Evolutionary conservation across 1,284 basidiomycete genomes (phyloP).

Genomic region (Rhizopogon parksii): DNA sequence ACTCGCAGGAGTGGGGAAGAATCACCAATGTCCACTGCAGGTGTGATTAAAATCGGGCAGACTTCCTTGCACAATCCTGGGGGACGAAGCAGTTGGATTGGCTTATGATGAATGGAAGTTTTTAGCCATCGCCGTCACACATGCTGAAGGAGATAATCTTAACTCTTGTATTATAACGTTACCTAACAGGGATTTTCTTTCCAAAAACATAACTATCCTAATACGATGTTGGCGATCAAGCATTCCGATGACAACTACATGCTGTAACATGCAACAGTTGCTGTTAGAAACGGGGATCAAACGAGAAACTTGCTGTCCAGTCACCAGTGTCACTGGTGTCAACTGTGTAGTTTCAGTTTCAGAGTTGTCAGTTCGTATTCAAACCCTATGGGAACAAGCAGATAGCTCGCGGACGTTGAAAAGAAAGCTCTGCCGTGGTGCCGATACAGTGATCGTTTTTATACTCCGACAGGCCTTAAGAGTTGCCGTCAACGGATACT

Average conservation of each 20-base stretch:
- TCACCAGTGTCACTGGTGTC: no score
- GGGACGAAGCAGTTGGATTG: constrained; percentile 90
- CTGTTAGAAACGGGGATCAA: background rate
- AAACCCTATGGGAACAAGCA: no score
- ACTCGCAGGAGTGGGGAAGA: constrained; percentile 14
- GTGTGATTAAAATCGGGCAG: constrained; percentile 84
- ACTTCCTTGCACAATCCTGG: constrained; percentile 86
- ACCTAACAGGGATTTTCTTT: background rate
- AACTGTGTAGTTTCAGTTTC: background rate
- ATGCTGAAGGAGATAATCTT: constrained; percentile 18
- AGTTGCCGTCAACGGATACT: background rate
- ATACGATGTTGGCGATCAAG: background rate
- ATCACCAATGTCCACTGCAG: constrained; percentile 21
- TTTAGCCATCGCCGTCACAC: no score
- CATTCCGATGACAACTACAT: background rate
- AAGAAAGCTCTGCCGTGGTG: background rate
- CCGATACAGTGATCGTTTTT: constrained; percentile 12
- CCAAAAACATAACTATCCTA: background rate
- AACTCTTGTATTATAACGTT: background rate
- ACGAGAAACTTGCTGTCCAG: no score
- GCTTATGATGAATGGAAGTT: constrained; percentile 39
- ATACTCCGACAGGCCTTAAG: constrained; percentile 23
- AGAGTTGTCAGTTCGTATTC: no score
- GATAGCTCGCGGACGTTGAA: background rate
- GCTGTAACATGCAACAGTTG: background rate